These are phyloP conservation scores for Huntiella savannae DNA, from an alignment of 2,329 filamentous ascomycete species.

Conservation along the genomic window DNA sequence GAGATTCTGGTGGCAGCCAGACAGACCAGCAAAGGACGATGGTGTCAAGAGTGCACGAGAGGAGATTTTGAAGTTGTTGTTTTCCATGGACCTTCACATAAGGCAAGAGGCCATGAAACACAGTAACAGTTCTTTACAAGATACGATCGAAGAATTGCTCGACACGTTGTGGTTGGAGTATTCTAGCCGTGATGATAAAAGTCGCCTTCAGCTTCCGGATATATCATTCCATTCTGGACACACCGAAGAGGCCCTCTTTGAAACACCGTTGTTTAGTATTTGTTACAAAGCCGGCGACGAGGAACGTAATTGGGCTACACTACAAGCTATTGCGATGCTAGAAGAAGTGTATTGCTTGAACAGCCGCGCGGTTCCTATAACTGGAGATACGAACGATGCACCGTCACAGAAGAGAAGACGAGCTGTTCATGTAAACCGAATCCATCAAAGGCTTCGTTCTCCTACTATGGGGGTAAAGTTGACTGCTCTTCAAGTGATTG, in stretches of 20 bases:
- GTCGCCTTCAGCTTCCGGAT: constrained; percentile 62
- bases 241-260: constrained; percentile 26
- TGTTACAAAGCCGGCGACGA: constrained; percentile 32
- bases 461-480: constrained; percentile 25
- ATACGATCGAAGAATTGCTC: constrained; percentile 42
- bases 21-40: constrained; percentile 40
- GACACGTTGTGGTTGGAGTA: constrained; percentile 67
- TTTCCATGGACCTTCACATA: constrained; percentile 44
- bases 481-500: constrained; percentile 36
- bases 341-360: constrained; percentile 23
- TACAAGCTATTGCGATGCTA: constrained; percentile 39
- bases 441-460: constrained; percentile 30
- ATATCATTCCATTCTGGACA: constrained; percentile 36
- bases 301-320: constrained; percentile 40
- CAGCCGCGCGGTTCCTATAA: too few species aligned
- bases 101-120: constrained; percentile 32
- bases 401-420: constrained; percentile 33
- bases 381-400: constrained; percentile 11
- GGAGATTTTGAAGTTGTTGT: constrained; percentile 57
- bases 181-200: constrained; percentile 46
- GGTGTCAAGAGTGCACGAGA: constrained; percentile 47
- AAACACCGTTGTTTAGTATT: constrained; percentile 32
- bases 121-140: constrained; percentile 20
- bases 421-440: constrained; percentile 24
- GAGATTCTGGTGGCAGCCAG: constrained; percentile 58